phyloP scores from a whole-genome alignment of 2,329 filamentous ascomycete species.

The Venturia carpophila region DNA sequence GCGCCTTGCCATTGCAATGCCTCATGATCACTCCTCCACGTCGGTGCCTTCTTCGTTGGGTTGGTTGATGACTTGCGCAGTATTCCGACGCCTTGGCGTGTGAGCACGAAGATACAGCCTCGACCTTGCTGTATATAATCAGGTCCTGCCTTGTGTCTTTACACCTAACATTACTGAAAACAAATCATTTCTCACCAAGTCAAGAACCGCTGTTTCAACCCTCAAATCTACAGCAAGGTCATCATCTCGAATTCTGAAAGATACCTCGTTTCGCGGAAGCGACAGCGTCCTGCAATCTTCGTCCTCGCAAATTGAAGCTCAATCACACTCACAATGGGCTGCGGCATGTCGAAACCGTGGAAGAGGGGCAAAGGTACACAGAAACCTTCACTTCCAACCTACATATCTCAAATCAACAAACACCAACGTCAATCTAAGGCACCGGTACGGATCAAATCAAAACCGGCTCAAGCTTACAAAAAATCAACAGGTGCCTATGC shows the following conservation, averaged over 20 bases:
- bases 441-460: not conserved
- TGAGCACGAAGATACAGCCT: not conserved
- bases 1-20: conserved; percentile 1
- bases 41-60: not conserved
- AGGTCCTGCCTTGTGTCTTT: no score
- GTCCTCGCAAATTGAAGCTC: not conserved
- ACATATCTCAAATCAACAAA: not conserved
- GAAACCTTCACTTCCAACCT: not conserved
- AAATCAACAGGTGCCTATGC: not conserved
- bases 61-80: not conserved
- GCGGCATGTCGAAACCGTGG: conserved; percentile 5
- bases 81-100: not conserved
- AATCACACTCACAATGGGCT: not conserved
- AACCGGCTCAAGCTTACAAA: not conserved
- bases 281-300: not conserved
- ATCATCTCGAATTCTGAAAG: not conserved
- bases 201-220: not conserved
- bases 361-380: not conserved
- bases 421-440: not conserved
- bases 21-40: not conserved
- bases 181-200: no score
- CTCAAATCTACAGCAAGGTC: not conserved
- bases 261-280: not conserved
- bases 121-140: not conserved
- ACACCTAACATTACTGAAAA: not conserved